Conservation (phyloP, 1,139 yeast species). For the Debaryomyces robertsiae region DNA sequence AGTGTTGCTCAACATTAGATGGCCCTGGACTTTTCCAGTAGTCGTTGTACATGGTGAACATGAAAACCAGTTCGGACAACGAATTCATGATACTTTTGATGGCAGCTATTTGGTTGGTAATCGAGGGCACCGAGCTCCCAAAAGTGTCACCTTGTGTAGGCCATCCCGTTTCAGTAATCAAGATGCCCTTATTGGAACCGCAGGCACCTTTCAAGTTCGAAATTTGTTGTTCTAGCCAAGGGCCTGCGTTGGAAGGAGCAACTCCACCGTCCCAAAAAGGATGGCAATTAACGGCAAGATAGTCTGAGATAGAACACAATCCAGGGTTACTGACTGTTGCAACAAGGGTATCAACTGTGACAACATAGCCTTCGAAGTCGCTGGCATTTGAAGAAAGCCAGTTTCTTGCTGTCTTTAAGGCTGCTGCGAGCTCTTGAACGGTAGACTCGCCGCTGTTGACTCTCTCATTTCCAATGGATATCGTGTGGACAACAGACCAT, state of each 20-base stretch:
- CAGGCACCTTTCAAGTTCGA: slow-evolving; percentile 67
- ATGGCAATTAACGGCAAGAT: slow-evolving; percentile 80
- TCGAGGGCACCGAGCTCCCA: slow-evolving; percentile 73
- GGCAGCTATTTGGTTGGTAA: slow-evolving; percentile 62
- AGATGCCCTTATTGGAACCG: slow-evolving; percentile 57
- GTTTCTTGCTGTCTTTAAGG: slow-evolving; percentile 57
- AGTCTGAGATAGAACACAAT: slow-evolving; percentile 71
- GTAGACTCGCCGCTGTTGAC: slow-evolving; percentile 70
- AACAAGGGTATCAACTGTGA: slow-evolving; percentile 77
- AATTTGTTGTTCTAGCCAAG: slow-evolving; percentile 69
- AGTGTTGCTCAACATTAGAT: slow-evolving; percentile 67
- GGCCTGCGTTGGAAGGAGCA: slow-evolving; percentile 65
- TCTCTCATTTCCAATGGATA: slow-evolving; percentile 79
- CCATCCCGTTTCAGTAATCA: slow-evolving; percentile 83
- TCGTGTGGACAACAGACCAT: slow-evolving; percentile 74
- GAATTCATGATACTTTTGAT: slow-evolving; percentile 54
- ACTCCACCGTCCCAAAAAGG: slow-evolving; percentile 78
- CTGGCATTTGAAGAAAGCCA: slow-evolving; percentile 56
- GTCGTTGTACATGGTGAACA: slow-evolving; percentile 76
- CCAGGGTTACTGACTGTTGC: slow-evolving; percentile 73
- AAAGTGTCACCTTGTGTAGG: slow-evolving; percentile 68
- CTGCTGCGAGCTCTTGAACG: slow-evolving; percentile 55
- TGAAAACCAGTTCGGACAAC: slow-evolving; percentile 58
- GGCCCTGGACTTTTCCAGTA: slow-evolving; percentile 76
- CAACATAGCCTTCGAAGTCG: slow-evolving; percentile 70